Conservation (phyloP, 306 rosid species). For the Senna siamea region DNA sequence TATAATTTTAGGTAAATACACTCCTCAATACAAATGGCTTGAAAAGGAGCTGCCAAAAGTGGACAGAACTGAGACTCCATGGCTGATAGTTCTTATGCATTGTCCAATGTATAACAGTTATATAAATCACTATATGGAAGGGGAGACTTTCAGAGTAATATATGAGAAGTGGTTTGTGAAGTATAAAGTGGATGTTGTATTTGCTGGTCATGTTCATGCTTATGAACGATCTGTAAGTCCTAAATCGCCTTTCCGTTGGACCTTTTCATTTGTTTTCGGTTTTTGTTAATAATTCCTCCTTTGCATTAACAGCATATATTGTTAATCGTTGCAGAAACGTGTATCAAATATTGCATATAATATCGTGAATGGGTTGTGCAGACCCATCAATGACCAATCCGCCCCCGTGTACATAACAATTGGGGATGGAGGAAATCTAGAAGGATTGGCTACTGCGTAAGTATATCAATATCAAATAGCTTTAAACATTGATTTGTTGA, state of each 20-base stretch:
- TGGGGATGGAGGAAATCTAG: conserved; percentile 88
- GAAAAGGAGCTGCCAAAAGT: conserved; percentile 50
- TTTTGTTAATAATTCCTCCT: neutral
- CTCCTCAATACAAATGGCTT: conserved; percentile 59
- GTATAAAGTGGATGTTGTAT: conserved; percentile 60
- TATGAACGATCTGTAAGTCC: conserved; percentile 63
- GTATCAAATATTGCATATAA: conserved; percentile 67
- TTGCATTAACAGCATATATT: neutral
- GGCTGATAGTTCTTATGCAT: conserved; percentile 59
- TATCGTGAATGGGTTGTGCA: conserved; percentile 56
- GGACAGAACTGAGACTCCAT: conserved; percentile 55
- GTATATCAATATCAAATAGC: conserved; percentile 7
- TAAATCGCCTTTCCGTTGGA: neutral
- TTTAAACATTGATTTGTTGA: neutral
- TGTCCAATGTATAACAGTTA: conserved; percentile 50
- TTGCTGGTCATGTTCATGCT: conserved; percentile 70
- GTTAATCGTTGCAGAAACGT: conserved; percentile 55
- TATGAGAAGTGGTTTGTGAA: conserved; percentile 59
- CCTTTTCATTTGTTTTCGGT: too few relatives aligned
- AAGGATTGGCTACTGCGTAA: conserved; percentile 70
- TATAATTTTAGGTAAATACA: conserved; percentile 46
- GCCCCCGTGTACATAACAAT: conserved; percentile 80
- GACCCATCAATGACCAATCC: conserved; percentile 47
- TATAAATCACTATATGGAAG: conserved; percentile 54
- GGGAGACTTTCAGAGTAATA: conserved; percentile 63